Base-by-base conservation (phyloP, 441 rosid genomes). In the Flueggea neowawraea region DNA sequence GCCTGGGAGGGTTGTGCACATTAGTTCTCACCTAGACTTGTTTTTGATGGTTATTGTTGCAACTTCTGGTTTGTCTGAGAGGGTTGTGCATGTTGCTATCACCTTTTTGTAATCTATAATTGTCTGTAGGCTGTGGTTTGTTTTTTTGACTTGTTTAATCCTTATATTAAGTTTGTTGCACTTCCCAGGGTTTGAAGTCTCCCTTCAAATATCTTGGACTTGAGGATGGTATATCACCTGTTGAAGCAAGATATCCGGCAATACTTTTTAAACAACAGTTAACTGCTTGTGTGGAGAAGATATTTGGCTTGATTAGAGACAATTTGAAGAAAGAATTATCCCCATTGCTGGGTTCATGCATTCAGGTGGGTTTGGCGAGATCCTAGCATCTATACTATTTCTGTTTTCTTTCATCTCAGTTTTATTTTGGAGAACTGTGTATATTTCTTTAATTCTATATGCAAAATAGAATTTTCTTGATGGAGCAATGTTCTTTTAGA, bases 221-320 rank as follows among this genome's bases (percentile, higher is more conserved):
- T 69, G 99, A 90, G 10, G 93, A 85, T 82, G 86, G 93, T 54
- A 55, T 74, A 55, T 76, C 91, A 11, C 96, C 86, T 66, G 75
- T 89, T 68, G 99, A 95, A 76, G 98, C 99, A 67, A 88, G 96
- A 84, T 95, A 85, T 73, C 99, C 99, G 31, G 98, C 97, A 17
- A 82, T 91, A 60, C 75, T 95, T 61, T 95, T 95, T 65, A 95
- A 95, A 72, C 99, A 95, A 77, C 99, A 95, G 67, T 74, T 95
- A 58, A 95, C 98, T 47, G 95, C 99, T 69, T 91, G 98, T 71
- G 98, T 95, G 54, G 99, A 95, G 85, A 95, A 95, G 86, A 90
- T 95, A 15, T 95, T 91, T 82, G 99, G 99, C 64, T 74, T 95
- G 80, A 86, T 95, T 65, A 92, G 99, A 60, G 99, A 95, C 80